Conservation (phyloP, 192 early-diverging fungal species). For the Backusella psychrophila region DNA sequence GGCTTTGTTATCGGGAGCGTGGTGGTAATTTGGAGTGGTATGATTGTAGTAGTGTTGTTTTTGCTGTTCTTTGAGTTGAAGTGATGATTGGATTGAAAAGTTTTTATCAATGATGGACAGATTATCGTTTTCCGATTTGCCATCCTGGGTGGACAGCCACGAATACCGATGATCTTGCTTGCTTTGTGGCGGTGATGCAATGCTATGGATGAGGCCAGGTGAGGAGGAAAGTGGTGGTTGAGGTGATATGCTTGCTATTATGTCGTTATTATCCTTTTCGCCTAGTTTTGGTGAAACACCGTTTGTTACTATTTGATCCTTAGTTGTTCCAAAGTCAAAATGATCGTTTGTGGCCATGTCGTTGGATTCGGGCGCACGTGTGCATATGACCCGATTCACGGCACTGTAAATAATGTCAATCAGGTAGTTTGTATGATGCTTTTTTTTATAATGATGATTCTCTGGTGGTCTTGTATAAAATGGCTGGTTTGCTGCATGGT, state of each 20-base stretch:
- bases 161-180: not conserved
- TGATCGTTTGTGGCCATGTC: not conserved
- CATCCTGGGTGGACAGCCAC: not conserved
- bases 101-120: not conserved
- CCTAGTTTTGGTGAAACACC: not conserved
- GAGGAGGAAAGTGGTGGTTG: not conserved
- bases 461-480: not conserved
- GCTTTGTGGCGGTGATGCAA: not conserved
- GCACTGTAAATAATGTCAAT: conserved; percentile 11
- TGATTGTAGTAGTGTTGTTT: not conserved
- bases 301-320: not conserved
- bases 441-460: not conserved
- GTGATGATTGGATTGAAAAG: conserved; percentile 4
- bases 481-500: not conserved
- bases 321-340: conserved; percentile 8
- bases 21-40: not conserved
- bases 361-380: conserved; percentile 18
- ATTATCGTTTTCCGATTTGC: not conserved
- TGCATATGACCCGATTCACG: conserved; percentile 12
- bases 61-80: not conserved
- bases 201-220: not conserved
- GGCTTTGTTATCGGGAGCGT: not conserved
- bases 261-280: not conserved
- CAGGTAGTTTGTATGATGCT: not conserved
- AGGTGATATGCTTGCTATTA: not conserved